Percentiles rank a stretch among this genome's conserved stretches.
These are phyloP conservation scores for Eucalyptus virginea DNA, from an alignment of 345 rosid genomes.

Conservation along the genomic window DNA sequence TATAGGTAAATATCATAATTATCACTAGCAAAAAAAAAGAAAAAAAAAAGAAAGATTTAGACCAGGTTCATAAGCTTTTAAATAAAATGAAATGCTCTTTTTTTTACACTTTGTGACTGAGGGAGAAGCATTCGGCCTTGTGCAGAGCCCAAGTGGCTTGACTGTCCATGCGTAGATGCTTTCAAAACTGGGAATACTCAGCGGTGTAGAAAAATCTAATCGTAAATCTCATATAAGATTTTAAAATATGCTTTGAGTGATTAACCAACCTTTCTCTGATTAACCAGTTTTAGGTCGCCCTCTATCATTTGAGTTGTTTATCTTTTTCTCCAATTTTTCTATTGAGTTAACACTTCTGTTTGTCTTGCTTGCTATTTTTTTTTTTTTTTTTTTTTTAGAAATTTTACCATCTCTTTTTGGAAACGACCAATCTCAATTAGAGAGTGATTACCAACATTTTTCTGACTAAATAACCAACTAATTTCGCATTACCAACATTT, in stretches of 20 bases:
- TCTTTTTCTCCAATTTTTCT: neutral
- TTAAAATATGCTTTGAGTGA: neutral
- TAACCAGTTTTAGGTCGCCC: neutral
- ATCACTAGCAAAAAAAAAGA: no score
- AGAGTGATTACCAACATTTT: neutral
- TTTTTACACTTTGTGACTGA: neutral
- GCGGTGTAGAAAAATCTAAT: neutral
- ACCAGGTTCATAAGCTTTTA: neutral
- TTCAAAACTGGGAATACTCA: neutral
- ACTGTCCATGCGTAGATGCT: neutral
- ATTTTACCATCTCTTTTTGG: neutral
- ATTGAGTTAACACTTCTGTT: neutral
- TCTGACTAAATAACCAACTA: neutral
- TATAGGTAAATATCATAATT: no score
- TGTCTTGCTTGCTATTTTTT: neutral
- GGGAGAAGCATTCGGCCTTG: neutral
- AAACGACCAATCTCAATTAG: neutral
- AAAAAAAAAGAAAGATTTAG: no score
- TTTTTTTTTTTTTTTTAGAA: no score
- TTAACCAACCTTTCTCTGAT: neutral
- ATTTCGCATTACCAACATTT: neutral
- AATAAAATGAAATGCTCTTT: neutral
- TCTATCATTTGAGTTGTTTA: neutral
- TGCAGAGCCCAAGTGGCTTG: neutral
- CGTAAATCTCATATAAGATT: neutral